Conservation (phyloP, 805 yeast genomes). For the Suhomyces faveliae region DNA sequence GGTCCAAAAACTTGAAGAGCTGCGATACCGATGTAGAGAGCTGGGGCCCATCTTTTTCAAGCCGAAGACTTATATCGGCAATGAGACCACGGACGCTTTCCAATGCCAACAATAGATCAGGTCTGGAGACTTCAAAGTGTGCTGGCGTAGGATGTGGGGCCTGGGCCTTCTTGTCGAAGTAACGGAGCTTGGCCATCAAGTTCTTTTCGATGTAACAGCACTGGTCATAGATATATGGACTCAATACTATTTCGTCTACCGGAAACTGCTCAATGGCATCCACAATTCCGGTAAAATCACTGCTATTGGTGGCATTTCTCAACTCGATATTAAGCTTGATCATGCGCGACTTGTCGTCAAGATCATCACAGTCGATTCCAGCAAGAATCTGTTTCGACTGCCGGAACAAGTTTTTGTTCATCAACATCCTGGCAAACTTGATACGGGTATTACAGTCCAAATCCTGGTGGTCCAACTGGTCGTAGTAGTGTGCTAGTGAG, state of each 20-base stretch:
- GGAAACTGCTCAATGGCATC: conserved; percentile 28
- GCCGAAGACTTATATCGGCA: conserved; percentile 34
- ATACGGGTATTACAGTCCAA: conserved; percentile 29
- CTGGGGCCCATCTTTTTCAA: conserved; percentile 32
- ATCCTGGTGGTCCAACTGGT: conserved; percentile 7
- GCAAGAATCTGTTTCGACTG: conserved; percentile 24
- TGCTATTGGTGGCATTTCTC: conserved; percentile 19
- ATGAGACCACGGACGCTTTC: conserved; percentile 28
- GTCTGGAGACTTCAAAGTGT: background rate
- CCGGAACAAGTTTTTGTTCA: conserved; percentile 25
- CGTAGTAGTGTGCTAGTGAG: conserved; percentile 16
- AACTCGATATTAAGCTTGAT: conserved; percentile 24
- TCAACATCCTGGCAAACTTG: conserved; percentile 27
- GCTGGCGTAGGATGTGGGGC: background rate
- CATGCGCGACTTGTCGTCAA: conserved; percentile 29
- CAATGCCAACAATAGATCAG: background rate
- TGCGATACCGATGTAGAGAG: conserved; percentile 18
- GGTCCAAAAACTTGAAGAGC: conserved; percentile 24
- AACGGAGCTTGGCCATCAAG: conserved; percentile 15
- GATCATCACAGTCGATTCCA: conserved; percentile 20
- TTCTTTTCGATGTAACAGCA: conserved; percentile 30
- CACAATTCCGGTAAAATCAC: conserved; percentile 19
- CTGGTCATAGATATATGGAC: conserved; percentile 35
- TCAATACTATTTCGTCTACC: conserved; percentile 26
- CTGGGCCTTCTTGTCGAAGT: background rate